Evolutionary conservation across 2,329 filamentous ascomycete species (phyloP).

Genomic region (Cladosporium sp.): DNA sequence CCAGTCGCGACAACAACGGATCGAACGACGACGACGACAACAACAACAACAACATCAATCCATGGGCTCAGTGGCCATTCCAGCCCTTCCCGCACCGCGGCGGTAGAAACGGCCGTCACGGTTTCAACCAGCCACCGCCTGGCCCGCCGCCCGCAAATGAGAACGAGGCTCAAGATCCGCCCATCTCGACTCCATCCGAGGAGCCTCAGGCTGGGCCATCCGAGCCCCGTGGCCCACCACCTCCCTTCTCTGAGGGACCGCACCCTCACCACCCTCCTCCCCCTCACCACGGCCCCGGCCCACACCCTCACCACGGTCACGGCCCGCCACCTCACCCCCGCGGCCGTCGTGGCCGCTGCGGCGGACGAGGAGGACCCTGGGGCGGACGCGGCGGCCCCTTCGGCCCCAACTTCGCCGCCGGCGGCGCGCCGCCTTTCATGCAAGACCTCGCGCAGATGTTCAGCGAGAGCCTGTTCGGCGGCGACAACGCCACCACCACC

Average conservation of each 20-base stretch:
- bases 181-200: constrained; percentile 13
- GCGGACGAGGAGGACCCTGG: constrained; percentile 25
- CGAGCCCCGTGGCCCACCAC: constrained; percentile 19
- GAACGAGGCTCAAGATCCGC: constrained; percentile 15
- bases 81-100: constrained; percentile 26
- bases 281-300: constrained; percentile 16
- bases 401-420: constrained; percentile 5
- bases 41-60: constrained; percentile 1
- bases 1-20: constrained; percentile 28
- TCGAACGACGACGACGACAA: constrained; percentile 16
- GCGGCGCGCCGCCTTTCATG: constrained; percentile 1
- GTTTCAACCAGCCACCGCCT: constrained; percentile 20
- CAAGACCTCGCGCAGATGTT: constrained; percentile 28
- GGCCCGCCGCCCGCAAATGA: constrained; percentile 23
- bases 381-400: constrained; percentile 7
- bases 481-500: constrained; percentile 14
- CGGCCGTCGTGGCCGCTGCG: constrained; percentile 17
- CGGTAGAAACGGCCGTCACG: constrained; percentile 12
- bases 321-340: constrained; percentile 15
- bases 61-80: constrained; percentile 30
- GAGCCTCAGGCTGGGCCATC: constrained; percentile 20
- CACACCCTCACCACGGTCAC: constrained; percentile 7
- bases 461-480: constrained; percentile 33
- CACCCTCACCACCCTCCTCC: constrained; percentile 13
- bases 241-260: constrained; percentile 15